A percentile compares a stretch with the other conserved stretches of the same genome.
Conservation (phyloP, 1,284 basidiomycete genomes). For the Heterobasidion annosum region DNA sequence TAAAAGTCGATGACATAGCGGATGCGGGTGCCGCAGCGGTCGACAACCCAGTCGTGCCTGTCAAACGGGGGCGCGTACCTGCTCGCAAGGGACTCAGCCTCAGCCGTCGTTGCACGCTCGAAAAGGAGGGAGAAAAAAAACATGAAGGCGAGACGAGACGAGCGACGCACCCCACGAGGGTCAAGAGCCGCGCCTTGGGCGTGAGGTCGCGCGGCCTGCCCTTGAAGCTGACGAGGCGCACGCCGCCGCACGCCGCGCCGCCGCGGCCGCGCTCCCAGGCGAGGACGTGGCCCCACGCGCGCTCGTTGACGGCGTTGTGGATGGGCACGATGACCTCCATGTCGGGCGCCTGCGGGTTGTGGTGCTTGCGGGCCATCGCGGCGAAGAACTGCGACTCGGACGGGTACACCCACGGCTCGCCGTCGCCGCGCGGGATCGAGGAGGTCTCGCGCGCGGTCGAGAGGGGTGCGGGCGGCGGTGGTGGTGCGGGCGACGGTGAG, state of each 20-base stretch:
- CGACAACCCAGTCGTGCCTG: slow-evolving; percentile 95
- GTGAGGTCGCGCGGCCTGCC: slow-evolving; percentile 69
- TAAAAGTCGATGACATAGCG: slow-evolving; percentile 99
- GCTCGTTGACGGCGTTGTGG: slow-evolving; percentile 98
- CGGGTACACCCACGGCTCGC: slow-evolving; percentile 94
- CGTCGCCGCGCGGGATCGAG: slow-evolving; percentile 73
- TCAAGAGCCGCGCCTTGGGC: slow-evolving; percentile 78
- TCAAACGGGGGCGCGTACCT: slow-evolving; percentile 95
- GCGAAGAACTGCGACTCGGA: slow-evolving; percentile 95
- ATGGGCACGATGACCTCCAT: slow-evolving; percentile 98
- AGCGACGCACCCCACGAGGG: slow-evolving; percentile 72
- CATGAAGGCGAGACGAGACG: not conserved
- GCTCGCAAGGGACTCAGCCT: slow-evolving; percentile 1
- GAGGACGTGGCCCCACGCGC: slow-evolving; percentile 87
- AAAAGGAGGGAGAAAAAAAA: not conserved
- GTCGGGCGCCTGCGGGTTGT: slow-evolving; percentile 73
- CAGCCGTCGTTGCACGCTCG: too few species aligned
- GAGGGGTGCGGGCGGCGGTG: slow-evolving; percentile 24
- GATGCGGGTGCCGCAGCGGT: slow-evolving; percentile 81
- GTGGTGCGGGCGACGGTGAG: slow-evolving; percentile 13
- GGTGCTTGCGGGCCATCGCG: slow-evolving; percentile 92
- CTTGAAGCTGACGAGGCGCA: slow-evolving; percentile 81
- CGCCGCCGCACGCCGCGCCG: slow-evolving; percentile 74
- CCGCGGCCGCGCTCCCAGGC: slow-evolving; percentile 84
- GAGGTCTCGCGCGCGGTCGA: slow-evolving; percentile 74